Evolutionary conservation across 2,329 filamentous ascomycete species (phyloP), one percentile per base, ranked within the genome.

Genomic region (Sporothrix brunneoviolacea): DNA sequence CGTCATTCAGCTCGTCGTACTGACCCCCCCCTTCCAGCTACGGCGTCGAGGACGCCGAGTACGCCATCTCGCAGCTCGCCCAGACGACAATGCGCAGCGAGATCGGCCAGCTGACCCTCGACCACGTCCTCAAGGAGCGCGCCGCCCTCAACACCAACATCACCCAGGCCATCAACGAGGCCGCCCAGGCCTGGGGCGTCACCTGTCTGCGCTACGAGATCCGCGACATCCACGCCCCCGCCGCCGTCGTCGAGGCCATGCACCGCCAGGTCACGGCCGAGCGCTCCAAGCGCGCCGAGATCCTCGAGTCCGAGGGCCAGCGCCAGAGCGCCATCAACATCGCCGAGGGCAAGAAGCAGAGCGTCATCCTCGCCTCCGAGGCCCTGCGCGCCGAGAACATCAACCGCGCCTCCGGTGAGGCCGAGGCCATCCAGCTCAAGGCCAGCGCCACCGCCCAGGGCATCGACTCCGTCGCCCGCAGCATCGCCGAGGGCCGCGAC

Each of bases 31-130:
- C 19, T 1, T 2, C 2, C 42, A 95, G 90, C 69, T 98, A 98
- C 66, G 93, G 93, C 33, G 93, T 98, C 28, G 93, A 98, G 71
- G 93, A 98, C 65, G 91, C 93, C 55, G 93, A 98, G 68, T 98
- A 98, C 68, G 93, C 93, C 68, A 97, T 98, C 66, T 93, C 88
- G 8, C 93, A 98, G 66, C 84, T 98, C 41, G 93, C 93, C 15
- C 93, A 98, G 72, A 98, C 93, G 10, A 97, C 93, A 0, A 98
- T 98, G 93, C 89, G 93, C 62, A 94, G 87, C 63, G 93, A 98
- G 70, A 98, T 98, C 62, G 93, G 93, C 57, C 93, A 97, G 69
- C 78, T 98, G 54, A 88, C 89, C 1, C 86, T 98, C 61, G 93
- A 98, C 69, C 91, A 98, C 70, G 93, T 98, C 39, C 80, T 98